Base-by-base conservation (phyloP, 257 asterid genomes). In the Cordia subcordata region DNA sequence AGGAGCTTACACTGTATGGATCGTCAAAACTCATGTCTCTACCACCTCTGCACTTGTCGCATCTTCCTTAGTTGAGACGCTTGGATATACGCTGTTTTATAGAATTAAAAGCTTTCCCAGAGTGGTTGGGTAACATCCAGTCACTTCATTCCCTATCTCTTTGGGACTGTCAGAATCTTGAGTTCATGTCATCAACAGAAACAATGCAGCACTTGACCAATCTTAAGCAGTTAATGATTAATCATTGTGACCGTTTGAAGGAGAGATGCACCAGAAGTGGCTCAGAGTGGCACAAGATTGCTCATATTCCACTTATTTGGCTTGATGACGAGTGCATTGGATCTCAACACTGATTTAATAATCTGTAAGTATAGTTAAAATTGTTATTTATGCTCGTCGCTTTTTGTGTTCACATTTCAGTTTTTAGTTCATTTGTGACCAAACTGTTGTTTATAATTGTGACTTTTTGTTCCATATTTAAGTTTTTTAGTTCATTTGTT, bases 71-170 rank as follows among this genome's bases (percentile, higher is more conserved):
- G 8, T 21, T 67, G 70, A 67, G 45, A 19, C 8, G 0, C 0
- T 23, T 72, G 57, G 0, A 0, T 0, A 22, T 67, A 58, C 0
- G 0, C 0, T 0, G 35, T 0, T 67, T 72, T 16, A 10, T 39
- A 0, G 52, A 40, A 11, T 46, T 68, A 64, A 61, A 53, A 22
- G 42, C 57, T 55, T 67, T 71, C 19, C 72, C 72, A 1, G 69
- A 75, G 8, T 75, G 77, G 77, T 23, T 75, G 4, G 46, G 74
- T 45, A 33, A 38, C 63, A 42, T 71, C 10, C 14, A 20, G 14
- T 42, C 62, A n/a, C 64, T 71, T 13, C 17, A 11, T 11, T 11
- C 13, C 0, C 10, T 66, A 19, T 0, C 0, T 0, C 10, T 61
- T 49, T 0, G 0, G 8, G 0, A 0, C 0, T 65, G 72, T 47